Evolutionary conservation across 163 green algal genomes (phyloP), one percentile per base, ranked within the genome.

Genomic region (Botryococcus braunii): DNA sequence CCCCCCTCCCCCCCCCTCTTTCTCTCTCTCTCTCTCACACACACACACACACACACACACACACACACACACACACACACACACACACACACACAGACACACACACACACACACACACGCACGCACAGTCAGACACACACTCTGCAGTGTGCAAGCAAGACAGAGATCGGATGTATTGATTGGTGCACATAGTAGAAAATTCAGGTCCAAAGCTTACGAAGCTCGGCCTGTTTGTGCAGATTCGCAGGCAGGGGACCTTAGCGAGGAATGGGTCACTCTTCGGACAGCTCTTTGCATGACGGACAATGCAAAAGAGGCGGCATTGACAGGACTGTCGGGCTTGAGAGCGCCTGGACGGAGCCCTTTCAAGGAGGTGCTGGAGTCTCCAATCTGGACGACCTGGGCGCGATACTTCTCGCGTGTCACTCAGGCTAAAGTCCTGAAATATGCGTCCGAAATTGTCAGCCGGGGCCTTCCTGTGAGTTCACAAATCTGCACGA

Each of bases 381-480:
- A 73, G 41, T 56, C 67, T 7, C 83, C 83, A 23, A 89, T 88
- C 49, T 89, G 83, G 83, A 86, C 82, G 5, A 89, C 83, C 31
- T 89, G 83, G 83, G 82, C 83, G 37, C 71, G 78, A 17, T 86
- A 88, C 63, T 79, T 85, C n/a, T 64, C 68, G 36, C 56, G 65
- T 11, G 83, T 89, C 11, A 72, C 47, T n/a, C 78, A 89, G 64
- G 66, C 46, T 11, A 83, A 88, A 38, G 81, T 88, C 46, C 65
- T 87, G 40, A 38, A 66, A 21, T 89, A 82, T 57, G 80, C 83
- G 21, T 57, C 68, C 23, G 76, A 89, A 70, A 88, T 89, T 71
- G 67, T 79, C n/a, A 66, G 75, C 0, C 62, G 77, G 32, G 74
- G 73, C 4, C 62, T 88, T 35, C 48, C 47, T 8, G 47, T 56